Evolutionary conservation across 2,329 filamentous ascomycete species (phyloP), one percentile per base, ranked within the genome.

Genomic region (Xylariomycetidae sp.): DNA sequence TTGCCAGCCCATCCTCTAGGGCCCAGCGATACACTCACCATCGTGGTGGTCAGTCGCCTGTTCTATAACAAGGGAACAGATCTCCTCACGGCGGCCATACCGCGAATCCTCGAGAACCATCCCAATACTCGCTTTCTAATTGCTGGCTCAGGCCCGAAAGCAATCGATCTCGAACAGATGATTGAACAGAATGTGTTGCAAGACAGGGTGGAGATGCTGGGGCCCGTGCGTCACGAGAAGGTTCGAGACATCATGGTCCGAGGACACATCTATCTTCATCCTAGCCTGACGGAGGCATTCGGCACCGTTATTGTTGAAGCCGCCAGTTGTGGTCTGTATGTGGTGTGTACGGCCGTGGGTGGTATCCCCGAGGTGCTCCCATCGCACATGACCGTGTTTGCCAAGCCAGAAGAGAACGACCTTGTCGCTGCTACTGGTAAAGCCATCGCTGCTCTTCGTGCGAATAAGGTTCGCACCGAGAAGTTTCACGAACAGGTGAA

Each of bases 31-130:
- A 83, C 79, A 9, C 90, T 98, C 50, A 95, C 88, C 6, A 95
- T 98, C 38, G 87, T 98, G 2, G 90, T 98, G 14, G 94, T 98
- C 42, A 95, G 89, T 7, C 86, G 92, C 14, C 77, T 98, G 1
- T 98, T 96, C 62, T 96, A 96, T 63, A 98, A 98, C 63, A 98
- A 98, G 59, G 92, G 92, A 39, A 96, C 87, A 2, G 93, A 98
- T 57, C 76, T 98, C 0, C 74, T 98, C n/a, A 95, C 95, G 16
- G 92, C 90, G 9, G 87, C 88, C 4, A 94, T 98, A 34, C 92
- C 92, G 1, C 81, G 89, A 29, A 95, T 98, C 33, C 74, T 96
- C 18, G 83, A 87, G 31, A 77, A 80, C 10, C 85, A 98, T 55
- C 84, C 87, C 1, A 93, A 96, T 56, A 92, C 95, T 1, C 85